Evolutionary conservation across 257 asterid species (phyloP), one percentile per base, ranked within the genome.

Genomic region (Nicotiana sylvestris): DNA sequence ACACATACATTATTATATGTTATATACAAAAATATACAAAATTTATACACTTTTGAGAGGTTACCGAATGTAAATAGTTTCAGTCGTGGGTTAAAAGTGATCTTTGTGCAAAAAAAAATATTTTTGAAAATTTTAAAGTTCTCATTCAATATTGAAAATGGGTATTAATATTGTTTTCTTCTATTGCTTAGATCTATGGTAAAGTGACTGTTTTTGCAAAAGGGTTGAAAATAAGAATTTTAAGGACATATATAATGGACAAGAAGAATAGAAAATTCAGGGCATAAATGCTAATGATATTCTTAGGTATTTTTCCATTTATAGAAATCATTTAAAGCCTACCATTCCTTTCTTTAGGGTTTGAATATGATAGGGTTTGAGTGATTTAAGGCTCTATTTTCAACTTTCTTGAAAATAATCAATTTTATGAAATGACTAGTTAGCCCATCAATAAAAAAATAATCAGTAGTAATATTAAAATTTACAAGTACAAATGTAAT

Each of bases 241-340:
- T 82, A 66, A 46, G 62, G 56, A 39, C 21, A 72, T 21, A 21
- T 21, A 21, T 43, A 66, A 27, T 82, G 83, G 78, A 68, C 70
- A 72, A 84, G 65, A 51, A 81, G 86, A 84, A 87, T 88, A 27
- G 79, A 69, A 60, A 66, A 84, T 87, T 82, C 81, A 66, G 65
- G 83, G 78, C 11, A 81, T 84, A 55, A 87, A 84, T 83, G 89
- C 85, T 80, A 83, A 84, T 81, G 76, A 91, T 86, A 81, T 84
- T 83, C 82, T 60, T 21, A 67, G 64, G 77, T 86, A 8, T 10
- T 86, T 80, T 64, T 39, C 83, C 61, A 76, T 83, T 68, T 69
- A 6, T 58, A 86, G 83, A 65, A 82, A 84, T 82, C 78, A 86
- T 84, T 84, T 72, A 80, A 29, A 21, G 57, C 66, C 74, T 81